Conservation (phyloP, 73 alveolate species). For the Paramecium caudatum region DNA sequence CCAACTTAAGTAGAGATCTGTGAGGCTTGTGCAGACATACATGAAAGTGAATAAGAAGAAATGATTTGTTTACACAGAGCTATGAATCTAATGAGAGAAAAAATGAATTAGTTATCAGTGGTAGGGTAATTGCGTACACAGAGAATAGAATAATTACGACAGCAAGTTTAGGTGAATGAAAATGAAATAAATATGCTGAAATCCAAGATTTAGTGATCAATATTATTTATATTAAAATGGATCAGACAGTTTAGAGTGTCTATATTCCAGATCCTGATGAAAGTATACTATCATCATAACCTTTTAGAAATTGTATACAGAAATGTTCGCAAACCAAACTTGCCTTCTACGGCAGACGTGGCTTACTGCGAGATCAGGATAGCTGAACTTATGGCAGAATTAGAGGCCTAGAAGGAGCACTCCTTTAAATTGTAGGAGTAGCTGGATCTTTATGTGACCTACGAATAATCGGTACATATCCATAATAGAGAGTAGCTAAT, state of each 20-base stretch:
- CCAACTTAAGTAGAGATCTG: not conserved
- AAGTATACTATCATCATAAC: not conserved
- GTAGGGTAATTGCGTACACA: not conserved
- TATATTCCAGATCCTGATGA: constrained; percentile 45
- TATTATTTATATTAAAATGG: constrained; percentile 24
- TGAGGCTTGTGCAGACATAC: constrained; percentile 25
- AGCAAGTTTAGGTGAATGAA: not conserved
- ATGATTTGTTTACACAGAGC: not conserved
- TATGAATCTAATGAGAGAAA: not conserved
- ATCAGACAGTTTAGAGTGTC: not conserved
- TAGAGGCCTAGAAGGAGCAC: constrained; percentile 9
- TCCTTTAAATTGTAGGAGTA: not conserved
- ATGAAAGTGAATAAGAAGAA: constrained; percentile 19
- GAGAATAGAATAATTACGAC: not conserved
- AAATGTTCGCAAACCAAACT: constrained; percentile 56
- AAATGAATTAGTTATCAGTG: not conserved
- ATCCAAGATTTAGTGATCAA: constrained; percentile 48
- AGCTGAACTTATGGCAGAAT: constrained; percentile 53
- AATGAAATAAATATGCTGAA: constrained; percentile 8
- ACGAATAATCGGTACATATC: constrained; percentile 44
- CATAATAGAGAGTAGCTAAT: not conserved
- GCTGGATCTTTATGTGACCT: constrained; percentile 45
- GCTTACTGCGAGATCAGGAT: constrained; percentile 66
- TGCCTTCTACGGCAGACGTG: constrained; percentile 48
- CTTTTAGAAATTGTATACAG: constrained; percentile 44